Evolutionary conservation across 1,139 yeast species (phyloP), one percentile per base, ranked within the genome.

Genomic region (Pichia sp.): DNA sequence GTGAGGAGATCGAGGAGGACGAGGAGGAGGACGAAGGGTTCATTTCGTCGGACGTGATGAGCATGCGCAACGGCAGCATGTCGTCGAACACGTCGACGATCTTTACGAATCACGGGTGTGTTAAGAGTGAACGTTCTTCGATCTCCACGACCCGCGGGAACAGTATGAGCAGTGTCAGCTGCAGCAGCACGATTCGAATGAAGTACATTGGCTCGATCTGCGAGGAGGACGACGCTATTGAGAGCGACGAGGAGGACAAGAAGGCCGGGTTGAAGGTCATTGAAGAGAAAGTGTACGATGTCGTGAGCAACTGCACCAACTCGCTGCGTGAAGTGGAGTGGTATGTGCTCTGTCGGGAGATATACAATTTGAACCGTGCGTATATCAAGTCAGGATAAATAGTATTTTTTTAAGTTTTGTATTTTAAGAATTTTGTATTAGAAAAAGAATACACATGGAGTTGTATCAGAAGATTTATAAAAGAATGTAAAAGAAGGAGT

Each of bases 331-430:
- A 83, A 54, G 83, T 88, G 41, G 96, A 90, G 61, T 91, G 98
- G 98, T 86, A 81, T 61, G 75, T 86, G n/a, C 70, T 91, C 63
- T 88, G 97, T 65, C 77, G 95, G 39, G 96, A 90, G 59, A 87
- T 91, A 51, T 81, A 85, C 60, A 73, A 76, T 53, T 73, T 91
- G 67, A 91, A 91, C 66, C 74, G 75, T 55, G 86, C 85, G 1
- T 83, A 81, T 57, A 72, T 73, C 22, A 60, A 59, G 20, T 18
- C 40, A 14, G 32, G 21, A 45, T 40, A 12, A 18, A 27, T 11
- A n/a, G n/a, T n/a, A n/a, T n/a, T n/a, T n/a, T n/a, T n/a, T n/a
- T n/a, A n/a, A n/a, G n/a, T n/a, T n/a, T n/a, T n/a, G n/a, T n/a
- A n/a, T n/a, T n/a, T n/a, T n/a, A n/a, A n/a, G n/a, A n/a, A n/a